phyloP scores from a whole-genome alignment of 2,329 filamentous ascomycete species.

The Periglandula ipomoeae region DNA sequence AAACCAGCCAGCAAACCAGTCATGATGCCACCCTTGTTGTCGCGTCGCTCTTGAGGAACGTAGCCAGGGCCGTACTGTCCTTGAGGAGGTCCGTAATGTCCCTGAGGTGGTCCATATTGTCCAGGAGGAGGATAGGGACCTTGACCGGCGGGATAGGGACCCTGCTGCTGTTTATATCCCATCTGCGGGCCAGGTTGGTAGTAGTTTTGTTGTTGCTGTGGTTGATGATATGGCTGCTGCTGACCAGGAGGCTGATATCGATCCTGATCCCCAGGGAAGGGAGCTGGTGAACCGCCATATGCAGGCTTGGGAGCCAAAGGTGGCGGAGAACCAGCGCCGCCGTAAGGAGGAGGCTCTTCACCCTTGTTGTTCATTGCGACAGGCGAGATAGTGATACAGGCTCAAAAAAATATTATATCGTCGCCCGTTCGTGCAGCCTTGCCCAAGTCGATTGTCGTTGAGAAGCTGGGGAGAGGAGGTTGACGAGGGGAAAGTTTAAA shows the following conservation, averaged over 20 bases:
- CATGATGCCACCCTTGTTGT: conserved; percentile 27
- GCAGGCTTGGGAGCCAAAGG: conserved; percentile 29
- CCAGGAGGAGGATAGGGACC: conserved; percentile 24
- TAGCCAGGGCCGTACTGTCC: conserved; percentile 29
- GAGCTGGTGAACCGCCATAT: conserved; percentile 27
- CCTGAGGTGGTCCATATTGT: conserved; percentile 23
- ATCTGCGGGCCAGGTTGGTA: conserved; percentile 33
- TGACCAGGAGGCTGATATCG: conserved; percentile 16
- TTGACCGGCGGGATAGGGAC: conserved; percentile 24
- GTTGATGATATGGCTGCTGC: conserved; percentile 16
- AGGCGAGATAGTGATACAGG: neutral
- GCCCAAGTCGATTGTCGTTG: neutral
- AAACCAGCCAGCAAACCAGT: conserved; percentile 39
- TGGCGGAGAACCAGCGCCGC: conserved; percentile 20
- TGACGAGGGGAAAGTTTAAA: neutral
- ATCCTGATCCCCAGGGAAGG: conserved; percentile 8
- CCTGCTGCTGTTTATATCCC: conserved; percentile 32
- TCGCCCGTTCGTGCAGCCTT: neutral
- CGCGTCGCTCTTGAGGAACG: conserved; percentile 24
- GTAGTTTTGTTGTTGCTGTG: conserved; percentile 23
- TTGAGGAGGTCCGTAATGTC: conserved; percentile 25
- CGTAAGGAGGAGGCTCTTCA: conserved; percentile 42
- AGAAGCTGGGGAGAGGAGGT: neutral
- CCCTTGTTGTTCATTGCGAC: conserved; percentile 34
- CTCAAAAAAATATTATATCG: neutral